Conservation (phyloP, 23 red algal genomes). For the Chondrus crispus region DNA sequence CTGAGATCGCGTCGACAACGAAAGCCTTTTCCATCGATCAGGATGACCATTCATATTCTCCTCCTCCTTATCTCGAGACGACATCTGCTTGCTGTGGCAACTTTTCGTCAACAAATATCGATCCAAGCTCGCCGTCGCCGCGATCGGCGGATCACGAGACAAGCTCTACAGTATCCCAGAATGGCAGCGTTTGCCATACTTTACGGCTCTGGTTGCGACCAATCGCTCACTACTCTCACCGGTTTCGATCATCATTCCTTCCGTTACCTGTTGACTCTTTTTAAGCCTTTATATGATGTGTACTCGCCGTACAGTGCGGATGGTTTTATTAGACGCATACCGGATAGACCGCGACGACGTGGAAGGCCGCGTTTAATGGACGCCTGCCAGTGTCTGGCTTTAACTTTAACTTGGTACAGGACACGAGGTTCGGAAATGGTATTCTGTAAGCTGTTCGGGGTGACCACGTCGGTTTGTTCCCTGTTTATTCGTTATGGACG, state of each 20-base stretch:
- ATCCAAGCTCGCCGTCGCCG: not conserved
- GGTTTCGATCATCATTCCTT: not conserved
- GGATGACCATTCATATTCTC: too few species aligned
- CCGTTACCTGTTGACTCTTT: not conserved
- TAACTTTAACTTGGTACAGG: not conserved
- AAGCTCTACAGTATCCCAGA: not conserved
- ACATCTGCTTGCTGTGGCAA: too few species aligned
- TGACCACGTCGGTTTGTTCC: not conserved
- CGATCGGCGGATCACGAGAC: not conserved
- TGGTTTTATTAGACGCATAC: not conserved
- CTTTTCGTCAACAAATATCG: too few species aligned
- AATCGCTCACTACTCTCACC: not conserved
- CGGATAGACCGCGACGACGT: not conserved
- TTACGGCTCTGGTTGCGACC: not conserved
- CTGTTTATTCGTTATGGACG: not conserved
- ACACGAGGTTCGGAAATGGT: not conserved
- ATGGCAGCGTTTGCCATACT: not conserved
- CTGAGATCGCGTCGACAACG: too few species aligned
- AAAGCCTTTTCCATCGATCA: too few species aligned
- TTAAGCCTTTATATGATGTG: not conserved
- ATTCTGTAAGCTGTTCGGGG: not conserved
- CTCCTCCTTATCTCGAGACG: too few species aligned
- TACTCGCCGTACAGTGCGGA: not conserved
- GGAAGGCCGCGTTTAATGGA: not conserved
- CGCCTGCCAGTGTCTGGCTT: not conserved